Conservation (phyloP, 371 early-diverging fungal species). For the Saksenaea oblongispora region DNA sequence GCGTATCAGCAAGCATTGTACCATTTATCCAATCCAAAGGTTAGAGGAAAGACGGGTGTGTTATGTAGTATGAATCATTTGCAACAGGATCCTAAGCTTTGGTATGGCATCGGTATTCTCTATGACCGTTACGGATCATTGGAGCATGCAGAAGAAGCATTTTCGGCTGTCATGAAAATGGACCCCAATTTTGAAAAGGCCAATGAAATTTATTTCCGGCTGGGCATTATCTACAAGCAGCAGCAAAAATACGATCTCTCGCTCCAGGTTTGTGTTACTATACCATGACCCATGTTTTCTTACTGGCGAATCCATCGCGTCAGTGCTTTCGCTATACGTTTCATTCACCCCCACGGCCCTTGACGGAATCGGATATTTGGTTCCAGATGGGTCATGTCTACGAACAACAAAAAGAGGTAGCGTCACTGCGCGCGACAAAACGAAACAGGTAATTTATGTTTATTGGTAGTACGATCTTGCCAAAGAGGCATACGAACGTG, state of each 20-base stretch:
- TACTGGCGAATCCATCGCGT: too few species aligned
- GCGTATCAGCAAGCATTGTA: conserved; percentile 94
- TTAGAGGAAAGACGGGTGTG: too few species aligned
- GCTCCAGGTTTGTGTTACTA: conserved; percentile 61
- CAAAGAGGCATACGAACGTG: conserved; percentile 92
- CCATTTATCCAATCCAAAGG: conserved; percentile 84
- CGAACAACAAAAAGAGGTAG: conserved; percentile 92
- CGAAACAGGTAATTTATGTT: too few species aligned
- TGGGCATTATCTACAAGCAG: conserved; percentile 97
- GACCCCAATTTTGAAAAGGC: conserved; percentile 94
- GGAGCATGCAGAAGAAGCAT: conserved; percentile 97
- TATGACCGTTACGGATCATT: conserved; percentile 97
- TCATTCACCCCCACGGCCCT: conserved; percentile 85
- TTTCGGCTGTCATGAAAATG: conserved; percentile 87
- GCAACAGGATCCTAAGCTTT: conserved; percentile 92
- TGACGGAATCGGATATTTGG: conserved; percentile 94
- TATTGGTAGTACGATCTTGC: conserved; percentile 68
- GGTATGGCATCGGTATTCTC: conserved; percentile 98
- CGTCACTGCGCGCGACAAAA: too few species aligned
- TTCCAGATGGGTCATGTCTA: conserved; percentile 97
- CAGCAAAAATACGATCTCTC: conserved; percentile 88
- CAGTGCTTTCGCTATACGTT: conserved; percentile 94
- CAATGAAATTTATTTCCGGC: conserved; percentile 95
- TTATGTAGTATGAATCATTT: too few species aligned
- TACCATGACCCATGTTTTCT: too few species aligned